phyloP scores from a whole-genome alignment of 352 stramenopile genomes.

The Labyrinthula sp. region DNA sequence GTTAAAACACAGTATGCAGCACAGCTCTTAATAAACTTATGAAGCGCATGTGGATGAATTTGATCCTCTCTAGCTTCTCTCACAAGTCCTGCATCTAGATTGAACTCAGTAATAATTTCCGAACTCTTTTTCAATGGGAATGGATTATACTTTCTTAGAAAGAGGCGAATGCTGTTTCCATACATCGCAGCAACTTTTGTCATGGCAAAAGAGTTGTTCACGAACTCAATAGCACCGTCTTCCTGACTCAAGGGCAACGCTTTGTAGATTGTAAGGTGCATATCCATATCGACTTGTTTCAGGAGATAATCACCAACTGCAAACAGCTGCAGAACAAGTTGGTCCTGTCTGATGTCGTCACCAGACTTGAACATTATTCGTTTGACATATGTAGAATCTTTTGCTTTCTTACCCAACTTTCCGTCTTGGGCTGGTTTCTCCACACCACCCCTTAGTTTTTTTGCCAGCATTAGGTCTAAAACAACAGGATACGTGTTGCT shows the following conservation, averaged over 20 bases:
- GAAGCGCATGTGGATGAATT: conserved; percentile 66
- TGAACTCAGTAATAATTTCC: conserved; percentile 5
- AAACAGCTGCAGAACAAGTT: conserved; percentile 99
- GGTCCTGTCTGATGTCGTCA: conserved; percentile 97
- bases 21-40: conserved; percentile 86
- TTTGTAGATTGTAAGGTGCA: conserved; percentile 82
- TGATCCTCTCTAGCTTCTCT: too few relatives aligned
- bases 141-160: conserved; percentile 1
- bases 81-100: background rate
- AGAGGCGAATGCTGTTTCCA: background rate
- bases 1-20: conserved; percentile 97
- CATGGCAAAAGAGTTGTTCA: conserved; percentile 11
- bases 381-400: too few relatives aligned
- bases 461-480: background rate
- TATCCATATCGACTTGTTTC: conserved; percentile 92
- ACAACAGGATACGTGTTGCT: background rate
- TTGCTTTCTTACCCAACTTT: too few relatives aligned
- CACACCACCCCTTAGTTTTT: background rate
- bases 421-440: background rate
- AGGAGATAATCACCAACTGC: conserved; percentile 94
- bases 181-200: conserved; percentile 13
- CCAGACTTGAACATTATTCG: conserved; percentile 84
- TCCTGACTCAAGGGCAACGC: conserved; percentile 30
- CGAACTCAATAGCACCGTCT: conserved; percentile 35
- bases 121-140: conserved; percentile 16